Evolutionary conservation across 2,329 filamentous ascomycete species (phyloP).

Genomic region (Ampelomyces quisqualis): DNA sequence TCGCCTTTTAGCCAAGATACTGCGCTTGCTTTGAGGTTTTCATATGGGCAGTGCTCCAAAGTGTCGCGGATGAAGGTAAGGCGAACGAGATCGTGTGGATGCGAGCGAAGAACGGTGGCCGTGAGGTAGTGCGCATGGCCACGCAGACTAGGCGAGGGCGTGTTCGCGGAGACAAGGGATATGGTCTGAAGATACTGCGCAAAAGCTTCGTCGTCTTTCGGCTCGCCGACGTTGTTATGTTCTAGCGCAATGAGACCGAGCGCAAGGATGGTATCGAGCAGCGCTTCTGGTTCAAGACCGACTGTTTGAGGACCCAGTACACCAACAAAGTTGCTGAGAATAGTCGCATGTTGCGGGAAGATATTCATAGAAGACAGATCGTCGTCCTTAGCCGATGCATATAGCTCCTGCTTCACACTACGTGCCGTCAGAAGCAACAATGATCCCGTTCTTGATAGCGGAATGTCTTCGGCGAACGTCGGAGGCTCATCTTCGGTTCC

Average conservation of each 20-base stretch:
- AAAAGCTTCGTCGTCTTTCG: slow-evolving; percentile 54
- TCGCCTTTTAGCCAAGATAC: slow-evolving; percentile 63
- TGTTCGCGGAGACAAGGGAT: slow-evolving; percentile 52
- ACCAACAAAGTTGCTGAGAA: slow-evolving; percentile 56
- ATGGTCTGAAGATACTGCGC: slow-evolving; percentile 54
- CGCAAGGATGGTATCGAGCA: slow-evolving; percentile 57
- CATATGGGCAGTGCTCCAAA: slow-evolving; percentile 56
- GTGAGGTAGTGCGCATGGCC: slow-evolving; percentile 53
- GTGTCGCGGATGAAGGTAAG: slow-evolving; percentile 58
- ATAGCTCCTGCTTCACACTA: slow-evolving; percentile 52
- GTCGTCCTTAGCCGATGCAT: slow-evolving; percentile 43
- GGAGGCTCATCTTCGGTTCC: slow-evolving; percentile 59
- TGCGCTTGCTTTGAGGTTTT: slow-evolving; percentile 58
- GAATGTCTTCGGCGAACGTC: slow-evolving; percentile 54
- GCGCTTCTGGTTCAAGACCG: slow-evolving; percentile 49
- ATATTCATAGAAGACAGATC: slow-evolving; percentile 46
- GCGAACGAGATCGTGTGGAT: slow-evolving; percentile 54
- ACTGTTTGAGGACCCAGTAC: slow-evolving; percentile 38
- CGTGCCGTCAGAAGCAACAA: slow-evolving; percentile 57
- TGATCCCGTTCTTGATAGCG: slow-evolving; percentile 57
- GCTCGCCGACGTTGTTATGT: slow-evolving; percentile 48
- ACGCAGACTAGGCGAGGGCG: slow-evolving; percentile 49
- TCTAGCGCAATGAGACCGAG: slow-evolving; percentile 55
- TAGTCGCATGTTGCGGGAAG: slow-evolving; percentile 55
- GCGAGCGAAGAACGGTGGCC: slow-evolving; percentile 53